phyloP scores from a whole-genome alignment of 331 rosid genomes.

The Malus hybrid region DNA sequence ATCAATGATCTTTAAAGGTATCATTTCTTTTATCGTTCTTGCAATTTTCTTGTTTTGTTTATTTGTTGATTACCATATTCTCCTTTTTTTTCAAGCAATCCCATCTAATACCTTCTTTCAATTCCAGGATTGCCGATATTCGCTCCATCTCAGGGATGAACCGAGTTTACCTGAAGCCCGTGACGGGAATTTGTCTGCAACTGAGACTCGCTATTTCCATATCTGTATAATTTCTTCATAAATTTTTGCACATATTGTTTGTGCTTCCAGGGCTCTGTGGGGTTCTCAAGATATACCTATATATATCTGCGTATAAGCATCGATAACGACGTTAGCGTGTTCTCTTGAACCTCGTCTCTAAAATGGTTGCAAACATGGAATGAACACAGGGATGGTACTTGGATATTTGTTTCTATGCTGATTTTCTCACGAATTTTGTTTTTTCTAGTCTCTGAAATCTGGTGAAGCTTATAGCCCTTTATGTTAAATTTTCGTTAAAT shows the following conservation, averaged over 20 bases:
- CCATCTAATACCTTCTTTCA: background rate
- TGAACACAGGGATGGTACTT: background rate
- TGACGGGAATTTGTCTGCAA: background rate
- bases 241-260: background rate
- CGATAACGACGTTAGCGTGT: background rate
- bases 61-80: background rate
- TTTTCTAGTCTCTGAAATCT: background rate
- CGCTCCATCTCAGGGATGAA: background rate
- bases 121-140: background rate
- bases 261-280: background rate
- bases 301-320: background rate
- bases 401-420: too few species aligned
- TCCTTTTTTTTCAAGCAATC: too few species aligned
- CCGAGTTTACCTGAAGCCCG: background rate
- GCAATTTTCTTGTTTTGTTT: background rate
- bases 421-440: background rate
- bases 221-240: background rate
- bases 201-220: background rate
- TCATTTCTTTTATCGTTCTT: background rate
- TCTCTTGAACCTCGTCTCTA: background rate
- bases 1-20: constrained; percentile 20
- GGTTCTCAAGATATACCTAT: background rate
- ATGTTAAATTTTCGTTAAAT: background rate
- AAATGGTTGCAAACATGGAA: too few species aligned
- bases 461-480: background rate